These are phyloP conservation scores for Colletotrichum cereale DNA, from an alignment of 2,329 filamentous ascomycete genomes.

Conservation along the genomic window DNA sequence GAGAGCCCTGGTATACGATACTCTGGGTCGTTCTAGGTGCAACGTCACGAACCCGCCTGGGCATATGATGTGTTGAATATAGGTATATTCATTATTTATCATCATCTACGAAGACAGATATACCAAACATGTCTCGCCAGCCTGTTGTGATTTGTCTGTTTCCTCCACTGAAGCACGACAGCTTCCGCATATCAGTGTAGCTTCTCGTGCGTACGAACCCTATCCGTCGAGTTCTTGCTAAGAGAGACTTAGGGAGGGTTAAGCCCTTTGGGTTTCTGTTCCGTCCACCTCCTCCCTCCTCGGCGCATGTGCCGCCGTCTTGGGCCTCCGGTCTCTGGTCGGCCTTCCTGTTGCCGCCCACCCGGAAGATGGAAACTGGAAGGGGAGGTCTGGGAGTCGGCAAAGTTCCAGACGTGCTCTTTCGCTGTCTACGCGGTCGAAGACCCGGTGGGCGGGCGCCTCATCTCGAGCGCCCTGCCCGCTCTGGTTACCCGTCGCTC, in stretches of 20 bases:
- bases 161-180: background rate
- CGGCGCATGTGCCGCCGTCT: background rate
- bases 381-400: background rate
- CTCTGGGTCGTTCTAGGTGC: background rate
- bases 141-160: background rate
- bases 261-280: background rate
- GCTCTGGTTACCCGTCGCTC: conserved; percentile 47
- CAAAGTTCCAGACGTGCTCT: background rate
- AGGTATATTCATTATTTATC: background rate
- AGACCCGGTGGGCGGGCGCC: background rate
- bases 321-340: background rate
- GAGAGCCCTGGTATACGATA: too few species aligned
- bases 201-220: background rate
- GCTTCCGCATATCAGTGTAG: background rate
- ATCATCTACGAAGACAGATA: background rate
- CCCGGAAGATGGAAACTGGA: background rate
- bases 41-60: background rate
- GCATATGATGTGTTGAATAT: background rate
- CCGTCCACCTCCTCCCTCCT: background rate
- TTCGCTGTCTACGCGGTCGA: background rate
- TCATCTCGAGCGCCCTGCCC: background rate
- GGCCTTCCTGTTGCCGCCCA: background rate
- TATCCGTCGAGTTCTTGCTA: background rate
- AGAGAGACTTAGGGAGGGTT: background rate
- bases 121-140: background rate